phyloP scores from a whole-genome alignment of 1,284 basidiomycete genomes.

The Chondrostereum purpureum region DNA sequence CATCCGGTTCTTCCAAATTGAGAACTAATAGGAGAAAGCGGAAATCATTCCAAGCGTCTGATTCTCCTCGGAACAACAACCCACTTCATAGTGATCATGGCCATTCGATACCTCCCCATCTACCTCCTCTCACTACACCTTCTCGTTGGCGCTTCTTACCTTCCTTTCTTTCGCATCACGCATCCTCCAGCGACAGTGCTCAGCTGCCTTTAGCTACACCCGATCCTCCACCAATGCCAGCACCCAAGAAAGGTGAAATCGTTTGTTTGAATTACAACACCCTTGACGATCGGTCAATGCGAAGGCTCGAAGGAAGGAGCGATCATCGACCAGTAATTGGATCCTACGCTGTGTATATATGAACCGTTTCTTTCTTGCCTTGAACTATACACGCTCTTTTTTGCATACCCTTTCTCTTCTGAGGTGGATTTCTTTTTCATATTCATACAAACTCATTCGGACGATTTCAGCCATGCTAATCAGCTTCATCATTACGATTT shows the following conservation, averaged over 20 bases:
- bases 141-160: conserved; percentile 57
- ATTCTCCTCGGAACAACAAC: background rate
- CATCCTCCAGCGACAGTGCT: conserved; percentile 18
- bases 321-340: conserved; percentile 79
- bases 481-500: no score
- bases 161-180: conserved; percentile 33
- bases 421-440: no score
- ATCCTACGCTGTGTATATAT: conserved; percentile 58
- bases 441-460: no score
- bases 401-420: no score
- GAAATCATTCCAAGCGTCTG: background rate
- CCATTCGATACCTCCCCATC: conserved; percentile 10
- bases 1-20: background rate
- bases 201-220: conserved; percentile 22
- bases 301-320: conserved; percentile 67
- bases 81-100: background rate
- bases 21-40: conserved; percentile 11
- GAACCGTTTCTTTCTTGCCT: conserved; percentile 12
- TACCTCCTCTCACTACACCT: conserved; percentile 18
- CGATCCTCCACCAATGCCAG: conserved; percentile 16
- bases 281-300: conserved; percentile 72
- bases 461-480: no score
- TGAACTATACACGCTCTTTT: no score
- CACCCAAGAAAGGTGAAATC: conserved; percentile 51
- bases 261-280: conserved; percentile 66